Conservation (phyloP, 805 yeast genomes). For the Metschnikowia baotianmanensis region DNA sequence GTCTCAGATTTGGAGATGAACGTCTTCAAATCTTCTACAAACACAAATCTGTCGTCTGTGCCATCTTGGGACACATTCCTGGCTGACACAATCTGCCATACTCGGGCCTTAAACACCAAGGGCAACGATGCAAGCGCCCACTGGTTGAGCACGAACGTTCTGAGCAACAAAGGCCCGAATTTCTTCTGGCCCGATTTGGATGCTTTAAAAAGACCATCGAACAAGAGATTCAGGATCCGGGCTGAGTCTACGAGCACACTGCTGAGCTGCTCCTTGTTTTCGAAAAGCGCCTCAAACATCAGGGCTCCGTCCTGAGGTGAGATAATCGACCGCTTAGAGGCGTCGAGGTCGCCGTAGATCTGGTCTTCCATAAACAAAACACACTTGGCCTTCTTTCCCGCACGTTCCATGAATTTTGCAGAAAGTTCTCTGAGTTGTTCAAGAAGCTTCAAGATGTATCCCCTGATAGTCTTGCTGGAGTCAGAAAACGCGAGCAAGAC, state of each 20-base stretch:
- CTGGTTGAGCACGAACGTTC: slow-evolving; percentile 68
- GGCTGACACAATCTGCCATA: slow-evolving; percentile 30
- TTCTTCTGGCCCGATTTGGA: slow-evolving; percentile 47
- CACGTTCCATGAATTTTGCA: slow-evolving; percentile 33
- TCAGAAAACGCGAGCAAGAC: slow-evolving; percentile 54
- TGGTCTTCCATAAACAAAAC: slow-evolving; percentile 47
- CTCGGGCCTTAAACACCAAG: slow-evolving; percentile 49
- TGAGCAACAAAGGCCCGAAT: slow-evolving; percentile 51
- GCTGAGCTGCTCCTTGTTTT: slow-evolving; percentile 14
- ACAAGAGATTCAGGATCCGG: slow-evolving; percentile 25
- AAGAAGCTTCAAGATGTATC: slow-evolving; percentile 22
- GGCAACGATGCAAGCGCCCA: slow-evolving; percentile 41
- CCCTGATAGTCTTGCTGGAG: slow-evolving; percentile 49
- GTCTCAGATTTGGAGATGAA: slow-evolving; percentile 45
- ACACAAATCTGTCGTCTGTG: slow-evolving; percentile 32
- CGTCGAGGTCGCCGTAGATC: slow-evolving; percentile 53
- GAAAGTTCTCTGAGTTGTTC: slow-evolving; percentile 28
- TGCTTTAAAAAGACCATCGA: slow-evolving; percentile 40
- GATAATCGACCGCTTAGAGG: slow-evolving; percentile 51
- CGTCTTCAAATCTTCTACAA: slow-evolving; percentile 29
- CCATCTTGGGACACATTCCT: slow-evolving; percentile 23
- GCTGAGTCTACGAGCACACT: slow-evolving; percentile 31
- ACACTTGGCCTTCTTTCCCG: slow-evolving; percentile 31
- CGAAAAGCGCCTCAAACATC: slow-evolving; percentile 29
- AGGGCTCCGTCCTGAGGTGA: slow-evolving; percentile 63